phyloP scores from a whole-genome alignment of 352 stramenopile genomes.

The Pythium volutum region DNA sequence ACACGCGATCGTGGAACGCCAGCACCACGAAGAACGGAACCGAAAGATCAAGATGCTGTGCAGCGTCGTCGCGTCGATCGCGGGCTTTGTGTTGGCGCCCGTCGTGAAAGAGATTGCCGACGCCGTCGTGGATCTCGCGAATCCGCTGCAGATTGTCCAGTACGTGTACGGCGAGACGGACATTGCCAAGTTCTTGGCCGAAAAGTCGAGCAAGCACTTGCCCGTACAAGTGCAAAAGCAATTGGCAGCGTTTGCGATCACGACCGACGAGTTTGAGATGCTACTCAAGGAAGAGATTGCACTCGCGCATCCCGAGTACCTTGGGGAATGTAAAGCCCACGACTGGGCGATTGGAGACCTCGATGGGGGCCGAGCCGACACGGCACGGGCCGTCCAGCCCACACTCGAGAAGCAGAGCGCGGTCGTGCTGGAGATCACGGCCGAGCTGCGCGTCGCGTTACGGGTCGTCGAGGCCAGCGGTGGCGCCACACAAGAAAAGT shows the following conservation, averaged over 20 bases:
- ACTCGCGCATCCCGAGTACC: conserved; percentile 15
- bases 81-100: conserved; percentile 26
- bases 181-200: conserved; percentile 12
- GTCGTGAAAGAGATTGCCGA: conserved; percentile 28
- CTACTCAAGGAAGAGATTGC: conserved; percentile 23
- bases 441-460: conserved; percentile 9
- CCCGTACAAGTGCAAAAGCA: conserved; percentile 4
- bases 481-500: neutral
- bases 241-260: conserved; percentile 9
- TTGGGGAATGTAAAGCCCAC: conserved; percentile 9
- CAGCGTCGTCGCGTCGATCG: conserved; percentile 20
- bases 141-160: conserved; percentile 24
- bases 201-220: neutral
- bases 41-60: conserved; percentile 26
- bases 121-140: conserved; percentile 27
- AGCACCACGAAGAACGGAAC: conserved; percentile 23
- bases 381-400: neutral
- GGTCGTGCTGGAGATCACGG: conserved; percentile 10
- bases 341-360: conserved; percentile 1
- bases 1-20: conserved; percentile 5
- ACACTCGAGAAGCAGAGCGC: conserved; percentile 6
- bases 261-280: conserved; percentile 23
- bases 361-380: conserved; percentile 4
- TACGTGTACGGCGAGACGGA: conserved; percentile 17
- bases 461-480: neutral